A percentile compares a stretch with the other conserved stretches of the same genome.
Conservation (phyloP, 2,329 filamentous ascomycete genomes). For the Beauveria australis region DNA sequence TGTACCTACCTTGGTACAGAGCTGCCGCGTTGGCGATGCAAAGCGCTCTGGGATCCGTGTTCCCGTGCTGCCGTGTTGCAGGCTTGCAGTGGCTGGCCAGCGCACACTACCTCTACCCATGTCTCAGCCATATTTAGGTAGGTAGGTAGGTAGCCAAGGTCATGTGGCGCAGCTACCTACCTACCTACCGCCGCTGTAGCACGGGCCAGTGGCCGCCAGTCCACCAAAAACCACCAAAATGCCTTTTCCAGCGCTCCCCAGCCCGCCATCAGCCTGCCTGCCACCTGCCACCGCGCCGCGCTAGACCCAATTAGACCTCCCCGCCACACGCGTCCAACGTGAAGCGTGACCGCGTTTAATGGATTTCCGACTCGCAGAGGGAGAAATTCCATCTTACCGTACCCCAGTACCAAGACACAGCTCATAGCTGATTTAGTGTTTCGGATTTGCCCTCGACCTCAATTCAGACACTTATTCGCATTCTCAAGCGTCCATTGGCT, state of each 20-base stretch:
- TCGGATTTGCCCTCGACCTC: background rate
- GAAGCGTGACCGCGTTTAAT: constrained; percentile 16
- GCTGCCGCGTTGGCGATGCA: too few species aligned
- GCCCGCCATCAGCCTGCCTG: background rate
- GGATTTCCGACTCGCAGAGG: constrained; percentile 4
- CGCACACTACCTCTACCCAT: background rate
- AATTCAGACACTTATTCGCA: background rate
- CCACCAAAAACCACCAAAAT: background rate
- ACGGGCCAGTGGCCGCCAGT: too few species aligned
- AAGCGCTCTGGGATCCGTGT: too few species aligned
- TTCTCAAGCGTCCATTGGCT: background rate
- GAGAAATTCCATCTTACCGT: constrained; percentile 7
- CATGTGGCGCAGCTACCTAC: background rate
- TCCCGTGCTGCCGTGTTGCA: background rate
- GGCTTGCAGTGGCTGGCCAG: background rate
- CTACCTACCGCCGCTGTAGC: background rate
- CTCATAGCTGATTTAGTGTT: background rate
- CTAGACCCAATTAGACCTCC: background rate
- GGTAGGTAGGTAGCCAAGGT: too few species aligned
- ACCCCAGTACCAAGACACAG: background rate
- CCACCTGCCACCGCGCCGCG: background rate
- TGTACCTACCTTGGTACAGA: too few species aligned
- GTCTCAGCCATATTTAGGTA: constrained; percentile 2
- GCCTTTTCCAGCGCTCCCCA: background rate
- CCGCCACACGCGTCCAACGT: constrained; percentile 14